These are phyloP conservation scores for Helianthus tuberosus DNA, from an alignment of 129 eudicot species.

Conservation along the genomic window DNA sequence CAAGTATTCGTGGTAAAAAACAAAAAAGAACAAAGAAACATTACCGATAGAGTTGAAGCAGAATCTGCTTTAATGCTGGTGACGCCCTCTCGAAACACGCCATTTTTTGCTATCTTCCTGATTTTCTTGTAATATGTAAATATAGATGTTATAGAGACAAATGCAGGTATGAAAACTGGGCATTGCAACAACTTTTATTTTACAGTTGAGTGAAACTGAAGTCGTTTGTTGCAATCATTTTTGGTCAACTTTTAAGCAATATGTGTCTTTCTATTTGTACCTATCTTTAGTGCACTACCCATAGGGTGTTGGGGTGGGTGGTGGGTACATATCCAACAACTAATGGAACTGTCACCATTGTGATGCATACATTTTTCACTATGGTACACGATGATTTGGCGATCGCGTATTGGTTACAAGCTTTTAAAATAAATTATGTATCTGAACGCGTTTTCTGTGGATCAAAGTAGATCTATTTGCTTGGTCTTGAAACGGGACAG, in stretches of 20 bases:
- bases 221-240: constrained; percentile 62
- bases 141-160: constrained; percentile 17
- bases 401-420: neutral
- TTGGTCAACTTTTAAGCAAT: constrained; percentile 65
- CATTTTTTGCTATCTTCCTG: constrained; percentile 32
- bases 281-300: constrained; percentile 32
- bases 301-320: constrained; percentile 24
- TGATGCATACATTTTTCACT: neutral
- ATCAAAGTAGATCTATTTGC: neutral
- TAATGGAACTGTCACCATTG: constrained; percentile 14
- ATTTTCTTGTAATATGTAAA: constrained; percentile 20
- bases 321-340: constrained; percentile 39
- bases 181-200: constrained; percentile 30
- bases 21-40: neutral
- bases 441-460: neutral
- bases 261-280: constrained; percentile 14
- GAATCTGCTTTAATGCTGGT: constrained; percentile 81
- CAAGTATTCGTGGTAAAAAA: neutral
- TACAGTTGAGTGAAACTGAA: constrained; percentile 54
- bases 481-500: neutral
- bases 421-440: neutral
- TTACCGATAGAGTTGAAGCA: constrained; percentile 78
- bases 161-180: constrained; percentile 23
- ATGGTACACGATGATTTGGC: neutral
- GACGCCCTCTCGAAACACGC: constrained; percentile 82